Conservation (phyloP, 441 rosid genomes). For the Arabidopsis lyrata region DNA sequence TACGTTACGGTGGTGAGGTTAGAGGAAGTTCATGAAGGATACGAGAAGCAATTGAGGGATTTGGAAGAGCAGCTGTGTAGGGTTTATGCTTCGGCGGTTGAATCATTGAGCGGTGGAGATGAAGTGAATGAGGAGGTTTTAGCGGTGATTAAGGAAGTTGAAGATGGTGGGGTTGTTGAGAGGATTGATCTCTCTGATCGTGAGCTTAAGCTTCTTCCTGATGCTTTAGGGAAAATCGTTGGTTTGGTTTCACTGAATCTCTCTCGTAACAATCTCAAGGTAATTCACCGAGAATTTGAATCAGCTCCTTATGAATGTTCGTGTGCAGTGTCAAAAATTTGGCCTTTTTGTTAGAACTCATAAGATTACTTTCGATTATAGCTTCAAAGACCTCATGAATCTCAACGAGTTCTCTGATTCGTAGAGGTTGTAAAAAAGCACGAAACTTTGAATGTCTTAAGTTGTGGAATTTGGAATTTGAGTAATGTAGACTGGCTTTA, state of each 20-base stretch:
- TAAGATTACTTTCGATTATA: not conserved
- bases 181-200: conserved; percentile 68
- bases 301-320: not conserved
- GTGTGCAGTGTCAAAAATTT: not conserved
- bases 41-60: conserved; percentile 66
- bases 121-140: conserved; percentile 61
- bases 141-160: conserved; percentile 54
- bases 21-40: conserved; percentile 78
- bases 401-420: not conserved
- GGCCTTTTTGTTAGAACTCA: no score
- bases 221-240: conserved; percentile 65
- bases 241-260: conserved; percentile 66
- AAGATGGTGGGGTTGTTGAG: conserved; percentile 53
- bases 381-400: not conserved
- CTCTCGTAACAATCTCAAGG: conserved; percentile 78
- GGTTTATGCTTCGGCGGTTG: conserved; percentile 69
- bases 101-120: conserved; percentile 40
- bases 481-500: not conserved
- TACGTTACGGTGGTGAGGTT: conserved; percentile 59
- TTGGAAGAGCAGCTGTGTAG: conserved; percentile 66
- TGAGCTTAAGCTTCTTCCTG: conserved; percentile 68
- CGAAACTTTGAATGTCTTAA: conserved; percentile 6
- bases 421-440: not conserved
- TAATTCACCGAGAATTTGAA: conserved; percentile 19
- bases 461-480: conserved; percentile 10